Evolutionary conservation across 495 filamentous ascomycete genomes (phyloP).

Genomic region (Podospora australis): DNA sequence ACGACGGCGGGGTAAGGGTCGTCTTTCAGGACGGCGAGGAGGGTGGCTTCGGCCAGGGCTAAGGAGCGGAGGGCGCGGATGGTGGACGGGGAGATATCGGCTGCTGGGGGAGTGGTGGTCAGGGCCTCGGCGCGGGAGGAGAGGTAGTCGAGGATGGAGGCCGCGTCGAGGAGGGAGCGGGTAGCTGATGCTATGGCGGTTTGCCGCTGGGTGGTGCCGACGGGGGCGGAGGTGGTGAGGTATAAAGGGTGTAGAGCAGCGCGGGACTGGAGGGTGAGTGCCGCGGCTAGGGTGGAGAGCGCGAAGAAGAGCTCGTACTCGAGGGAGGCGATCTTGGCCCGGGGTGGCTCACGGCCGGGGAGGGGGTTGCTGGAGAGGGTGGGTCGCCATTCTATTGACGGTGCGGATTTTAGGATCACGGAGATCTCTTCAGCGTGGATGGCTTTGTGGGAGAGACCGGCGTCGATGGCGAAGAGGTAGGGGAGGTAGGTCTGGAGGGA

Average conservation of each 20-base stretch:
- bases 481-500: conserved; percentile 69
- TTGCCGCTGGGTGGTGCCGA: conserved; percentile 57
- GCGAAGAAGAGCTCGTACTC: conserved; percentile 78
- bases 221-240: conserved; percentile 48
- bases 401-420: conserved; percentile 44
- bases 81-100: conserved; percentile 59
- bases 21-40: conserved; percentile 84
- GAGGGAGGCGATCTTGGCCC: conserved; percentile 63
- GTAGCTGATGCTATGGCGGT: conserved; percentile 68
- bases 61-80: conserved; percentile 67
- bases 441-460: conserved; percentile 51
- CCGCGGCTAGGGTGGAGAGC: conserved; percentile 68
- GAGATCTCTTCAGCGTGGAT: conserved; percentile 56
- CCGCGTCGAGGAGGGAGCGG: conserved; percentile 67
- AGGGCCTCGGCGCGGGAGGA: conserved; percentile 37
- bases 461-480: conserved; percentile 67
- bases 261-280: conserved; percentile 64
- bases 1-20: conserved; percentile 82
- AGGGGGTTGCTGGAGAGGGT: conserved; percentile 55
- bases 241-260: conserved; percentile 45
- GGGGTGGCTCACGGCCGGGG: conserved; percentile 52
- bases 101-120: conserved; percentile 36
- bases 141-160: conserved; percentile 69
- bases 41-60: conserved; percentile 78
- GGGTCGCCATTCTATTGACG: conserved; percentile 74